Evolutionary conservation across 2,329 filamentous ascomycete species (phyloP).

Genomic region (Pseudogymnoascus sp.): DNA sequence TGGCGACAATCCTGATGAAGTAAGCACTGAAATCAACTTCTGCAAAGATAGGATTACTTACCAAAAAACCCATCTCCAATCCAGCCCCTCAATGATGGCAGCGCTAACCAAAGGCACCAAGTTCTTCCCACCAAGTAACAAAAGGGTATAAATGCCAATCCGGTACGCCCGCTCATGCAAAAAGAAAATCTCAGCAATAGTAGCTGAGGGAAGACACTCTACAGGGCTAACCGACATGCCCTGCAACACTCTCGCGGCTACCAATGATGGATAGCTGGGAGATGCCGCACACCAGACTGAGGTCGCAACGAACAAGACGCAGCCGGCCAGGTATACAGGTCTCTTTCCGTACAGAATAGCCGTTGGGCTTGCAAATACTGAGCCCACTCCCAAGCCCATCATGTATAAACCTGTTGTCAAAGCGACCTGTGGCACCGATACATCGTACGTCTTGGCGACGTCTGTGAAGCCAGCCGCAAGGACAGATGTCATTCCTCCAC

Average conservation of each 20-base stretch:
- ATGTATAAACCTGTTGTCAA: conserved; percentile 90
- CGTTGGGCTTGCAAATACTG: conserved; percentile 77
- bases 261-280: conserved; percentile 69
- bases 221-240: conserved; percentile 84
- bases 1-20: conserved; percentile 62
- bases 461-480: conserved; percentile 84
- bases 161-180: conserved; percentile 89
- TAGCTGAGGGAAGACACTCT: conserved; percentile 86
- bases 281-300: conserved; percentile 83
- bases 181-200: conserved; percentile 94
- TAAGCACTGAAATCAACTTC: conserved; percentile 19
- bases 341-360: conserved; percentile 88
- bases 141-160: conserved; percentile 84
- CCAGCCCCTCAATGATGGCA: conserved; percentile 66
- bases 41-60: conserved; percentile 32
- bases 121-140: conserved; percentile 88
- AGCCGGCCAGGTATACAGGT: conserved; percentile 75
- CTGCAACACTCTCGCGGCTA: conserved; percentile 78
- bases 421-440: conserved; percentile 66
- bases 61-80: conserved; percentile 92
- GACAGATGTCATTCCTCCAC: conserved; percentile 85
- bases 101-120: conserved; percentile 81
- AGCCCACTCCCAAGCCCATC: conserved; percentile 83
- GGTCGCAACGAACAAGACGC: conserved; percentile 68
- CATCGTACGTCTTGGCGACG: conserved; percentile 59